phyloP scores from a whole-genome alignment of 2,329 filamentous ascomycete species.

The Hypomyces rosellus region DNA sequence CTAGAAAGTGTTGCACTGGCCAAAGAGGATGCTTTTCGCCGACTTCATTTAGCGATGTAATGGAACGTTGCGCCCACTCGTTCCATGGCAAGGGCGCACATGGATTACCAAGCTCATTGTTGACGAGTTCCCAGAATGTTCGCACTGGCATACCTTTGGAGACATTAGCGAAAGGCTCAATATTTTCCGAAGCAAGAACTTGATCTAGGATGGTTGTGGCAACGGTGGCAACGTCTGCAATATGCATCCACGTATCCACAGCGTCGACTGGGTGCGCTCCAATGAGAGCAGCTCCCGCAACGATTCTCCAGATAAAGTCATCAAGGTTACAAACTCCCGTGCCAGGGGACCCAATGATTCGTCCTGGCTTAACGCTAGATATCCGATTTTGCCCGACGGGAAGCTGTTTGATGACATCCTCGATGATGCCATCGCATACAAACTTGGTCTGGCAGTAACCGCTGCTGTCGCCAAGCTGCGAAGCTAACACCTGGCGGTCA shows the following conservation, averaged over 20 bases:
- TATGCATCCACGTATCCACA: constrained; percentile 12
- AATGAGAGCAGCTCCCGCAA: constrained; percentile 13
- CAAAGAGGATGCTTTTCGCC: constrained; percentile 19
- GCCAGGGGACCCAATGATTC: constrained; percentile 17
- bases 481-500: constrained; percentile 1
- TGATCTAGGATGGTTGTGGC: constrained; percentile 12
- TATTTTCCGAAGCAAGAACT: neutral
- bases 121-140: constrained; percentile 17
- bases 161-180: constrained; percentile 11
- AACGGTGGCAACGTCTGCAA: constrained; percentile 14
- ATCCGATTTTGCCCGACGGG: constrained; percentile 9
- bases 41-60: constrained; percentile 8
- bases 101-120: constrained; percentile 9
- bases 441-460: constrained; percentile 21
- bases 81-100: constrained; percentile 10
- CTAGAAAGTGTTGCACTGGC: constrained; percentile 20
- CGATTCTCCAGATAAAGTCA: constrained; percentile 19
- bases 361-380: constrained; percentile 18
- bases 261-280: constrained; percentile 6
- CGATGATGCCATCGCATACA: constrained; percentile 17
- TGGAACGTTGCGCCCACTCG: constrained; percentile 11
- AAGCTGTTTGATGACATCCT: constrained; percentile 5
- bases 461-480: constrained; percentile 2
- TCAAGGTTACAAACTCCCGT: constrained; percentile 19
- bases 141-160: constrained; percentile 12